Evolutionary conservation across 139 green algal species (phyloP).

Genomic region (Deuterostichococcus epilithicus): DNA sequence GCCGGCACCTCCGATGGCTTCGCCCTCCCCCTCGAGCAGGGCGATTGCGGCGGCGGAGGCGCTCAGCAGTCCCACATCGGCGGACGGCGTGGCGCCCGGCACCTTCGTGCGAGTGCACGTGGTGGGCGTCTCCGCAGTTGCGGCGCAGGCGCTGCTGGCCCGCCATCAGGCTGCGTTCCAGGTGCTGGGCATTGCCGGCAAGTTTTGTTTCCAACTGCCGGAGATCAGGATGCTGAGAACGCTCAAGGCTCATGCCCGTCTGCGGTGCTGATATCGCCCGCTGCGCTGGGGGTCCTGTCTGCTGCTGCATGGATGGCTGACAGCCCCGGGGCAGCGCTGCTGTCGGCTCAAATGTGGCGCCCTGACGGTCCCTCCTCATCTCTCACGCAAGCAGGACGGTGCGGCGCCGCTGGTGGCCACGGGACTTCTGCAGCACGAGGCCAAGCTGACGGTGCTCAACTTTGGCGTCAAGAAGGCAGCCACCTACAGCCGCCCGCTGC

Average conservation of each 20-base stretch:
- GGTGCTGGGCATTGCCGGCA: not conserved
- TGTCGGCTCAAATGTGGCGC: not conserved
- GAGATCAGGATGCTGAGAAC: no score
- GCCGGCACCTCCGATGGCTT: no score
- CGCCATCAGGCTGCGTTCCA: conserved; percentile 14
- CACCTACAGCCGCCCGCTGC: conserved; percentile 50
- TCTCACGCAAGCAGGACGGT: conserved; percentile 18
- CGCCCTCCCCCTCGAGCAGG: no score
- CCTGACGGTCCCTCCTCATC: not conserved
- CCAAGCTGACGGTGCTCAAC: conserved; percentile 86
- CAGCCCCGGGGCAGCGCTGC: no score
- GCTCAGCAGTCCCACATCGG: conserved; percentile 2
- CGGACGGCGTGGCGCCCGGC: conserved; percentile 37
- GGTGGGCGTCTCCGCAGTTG: conserved; percentile 47
- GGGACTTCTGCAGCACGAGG: conserved; percentile 90
- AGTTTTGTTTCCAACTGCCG: no score
- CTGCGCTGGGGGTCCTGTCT: no score
- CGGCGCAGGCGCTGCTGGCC: conserved; percentile 34
- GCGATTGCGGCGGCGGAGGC: conserved; percentile 31
- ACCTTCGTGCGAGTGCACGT: conserved; percentile 70
- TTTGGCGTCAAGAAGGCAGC: conserved; percentile 68
- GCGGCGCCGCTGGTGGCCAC: conserved; percentile 50
- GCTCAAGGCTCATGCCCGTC: no score
- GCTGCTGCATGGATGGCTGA: no score
- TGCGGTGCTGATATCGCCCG: no score